Conservation (phyloP, 2,329 filamentous ascomycete genomes). For the Penicillium sp. region DNA sequence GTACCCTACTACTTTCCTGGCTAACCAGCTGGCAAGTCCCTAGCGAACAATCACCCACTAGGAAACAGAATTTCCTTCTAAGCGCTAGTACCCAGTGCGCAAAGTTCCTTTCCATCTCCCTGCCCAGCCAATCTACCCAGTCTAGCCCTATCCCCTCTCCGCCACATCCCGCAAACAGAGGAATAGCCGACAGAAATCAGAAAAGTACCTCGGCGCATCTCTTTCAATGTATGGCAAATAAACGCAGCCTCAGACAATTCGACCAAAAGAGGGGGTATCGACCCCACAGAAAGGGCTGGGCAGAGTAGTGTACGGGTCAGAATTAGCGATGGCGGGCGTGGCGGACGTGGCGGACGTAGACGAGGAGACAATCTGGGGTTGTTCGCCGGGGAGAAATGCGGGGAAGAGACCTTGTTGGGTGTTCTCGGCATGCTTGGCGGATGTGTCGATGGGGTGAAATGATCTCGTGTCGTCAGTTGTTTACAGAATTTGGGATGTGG, state of each 20-base stretch:
- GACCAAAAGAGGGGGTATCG: not conserved
- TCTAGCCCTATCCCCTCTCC: conserved; percentile 2
- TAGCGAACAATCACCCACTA: not conserved
- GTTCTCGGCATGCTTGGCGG: conserved; percentile 11
- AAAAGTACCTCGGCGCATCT: conserved; percentile 16
- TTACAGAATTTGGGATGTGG: not conserved
- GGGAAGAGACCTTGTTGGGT: not conserved
- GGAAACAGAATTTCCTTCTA: not conserved
- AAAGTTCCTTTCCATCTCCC: not conserved
- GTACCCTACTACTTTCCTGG: not conserved
- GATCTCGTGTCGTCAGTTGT: not conserved
- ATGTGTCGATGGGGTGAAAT: not conserved
- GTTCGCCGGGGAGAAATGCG: conserved; percentile 7
- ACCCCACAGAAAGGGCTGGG: conserved; percentile 3
- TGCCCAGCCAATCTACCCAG: conserved; percentile 10
- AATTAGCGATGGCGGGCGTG: not conserved
- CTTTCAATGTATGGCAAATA: not conserved
- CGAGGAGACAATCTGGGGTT: conserved; percentile 9
- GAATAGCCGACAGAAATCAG: conserved; percentile 20
- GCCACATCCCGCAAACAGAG: not conserved
- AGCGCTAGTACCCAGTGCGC: not conserved
- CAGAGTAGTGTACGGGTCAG: not conserved
- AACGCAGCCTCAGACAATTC: not conserved
- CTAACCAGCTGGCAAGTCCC: not conserved
- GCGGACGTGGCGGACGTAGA: not conserved